Percentiles rank a stretch among this genome's conserved stretches.
phyloP scores from a whole-genome alignment of 2,329 filamentous ascomycete species.

The Arthrobotrys sinensis region DNA sequence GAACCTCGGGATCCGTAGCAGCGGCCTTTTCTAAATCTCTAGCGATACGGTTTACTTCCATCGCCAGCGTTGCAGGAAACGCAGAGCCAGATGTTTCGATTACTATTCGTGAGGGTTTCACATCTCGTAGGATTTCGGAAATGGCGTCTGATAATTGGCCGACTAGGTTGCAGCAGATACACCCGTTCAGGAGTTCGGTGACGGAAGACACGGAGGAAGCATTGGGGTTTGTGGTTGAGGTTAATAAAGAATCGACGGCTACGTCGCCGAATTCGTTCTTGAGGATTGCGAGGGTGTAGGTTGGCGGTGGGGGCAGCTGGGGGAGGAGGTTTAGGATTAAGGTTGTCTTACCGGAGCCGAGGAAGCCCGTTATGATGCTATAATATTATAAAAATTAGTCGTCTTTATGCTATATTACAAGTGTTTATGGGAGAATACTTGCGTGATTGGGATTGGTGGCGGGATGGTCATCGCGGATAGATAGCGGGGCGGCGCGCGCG shows the following conservation, averaged over 20 bases:
- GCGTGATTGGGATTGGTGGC: constrained; percentile 62
- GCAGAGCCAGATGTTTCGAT: constrained; percentile 93
- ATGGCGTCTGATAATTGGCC: constrained; percentile 89
- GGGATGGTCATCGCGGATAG: constrained; percentile 50
- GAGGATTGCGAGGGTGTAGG: constrained; percentile 90
- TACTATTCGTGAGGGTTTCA: constrained; percentile 84
- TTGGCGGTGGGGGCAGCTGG: constrained; percentile 82
- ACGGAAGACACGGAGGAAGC: constrained; percentile 88
- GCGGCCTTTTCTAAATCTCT: constrained; percentile 73
- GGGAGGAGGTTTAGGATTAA: constrained; percentile 94
- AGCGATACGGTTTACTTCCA: constrained; percentile 87
- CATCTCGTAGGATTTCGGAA: constrained; percentile 75
- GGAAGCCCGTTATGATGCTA: constrained; percentile 95
- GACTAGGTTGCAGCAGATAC: constrained; percentile 97
- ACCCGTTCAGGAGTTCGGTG: constrained; percentile 89
- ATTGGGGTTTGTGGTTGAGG: constrained; percentile 69
- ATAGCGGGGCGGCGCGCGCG: not conserved
- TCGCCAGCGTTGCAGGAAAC: constrained; percentile 88
- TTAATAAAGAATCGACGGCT: constrained; percentile 92
- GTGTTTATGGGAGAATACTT: constrained; percentile 30
- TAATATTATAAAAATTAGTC: constrained; percentile 73
- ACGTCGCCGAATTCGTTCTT: constrained; percentile 99
- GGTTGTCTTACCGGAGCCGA: constrained; percentile 96
- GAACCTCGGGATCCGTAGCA: constrained; percentile 63
- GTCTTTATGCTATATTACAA: no score